phyloP scores from a whole-genome alignment of 305 asterid species.

The Petunia hybrid region DNA sequence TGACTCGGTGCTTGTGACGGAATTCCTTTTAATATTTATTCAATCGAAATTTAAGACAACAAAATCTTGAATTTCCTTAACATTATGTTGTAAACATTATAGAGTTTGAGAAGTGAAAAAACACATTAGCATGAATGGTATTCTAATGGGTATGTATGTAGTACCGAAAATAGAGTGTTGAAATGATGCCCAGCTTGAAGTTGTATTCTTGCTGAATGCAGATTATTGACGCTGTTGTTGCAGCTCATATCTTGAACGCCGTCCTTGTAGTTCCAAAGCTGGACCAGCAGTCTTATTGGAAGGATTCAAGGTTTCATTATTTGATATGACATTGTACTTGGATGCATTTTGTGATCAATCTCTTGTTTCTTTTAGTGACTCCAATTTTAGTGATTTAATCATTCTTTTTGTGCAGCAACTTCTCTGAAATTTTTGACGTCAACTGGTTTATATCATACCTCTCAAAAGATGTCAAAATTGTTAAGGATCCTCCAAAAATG shows the following conservation, averaged over 20 bases:
- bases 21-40: too few relatives aligned
- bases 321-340: too few relatives aligned
- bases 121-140: too few relatives aligned
- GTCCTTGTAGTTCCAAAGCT: conserved; percentile 67
- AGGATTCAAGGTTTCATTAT: conserved; percentile 64
- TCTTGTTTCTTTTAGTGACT: background rate
- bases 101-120: too few relatives aligned
- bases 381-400: background rate
- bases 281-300: conserved; percentile 77
- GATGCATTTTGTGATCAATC: background rate
- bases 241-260: conserved; percentile 70
- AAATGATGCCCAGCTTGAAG: background rate
- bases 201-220: conserved; percentile 38
- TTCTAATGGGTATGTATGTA: too few relatives aligned
- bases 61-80: too few relatives aligned
- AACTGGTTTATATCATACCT: conserved; percentile 60
- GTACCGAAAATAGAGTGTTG: too few relatives aligned
- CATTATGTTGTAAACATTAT: too few relatives aligned
- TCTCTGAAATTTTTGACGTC: conserved; percentile 70
- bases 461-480: conserved; percentile 55
- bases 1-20: too few relatives aligned
- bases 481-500: conserved; percentile 53
- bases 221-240: conserved; percentile 79
- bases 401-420: conserved; percentile 68
- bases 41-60: too few relatives aligned